Base-by-base conservation (phyloP, 106 monocot species). In the Xerophyta viscosa region DNA sequence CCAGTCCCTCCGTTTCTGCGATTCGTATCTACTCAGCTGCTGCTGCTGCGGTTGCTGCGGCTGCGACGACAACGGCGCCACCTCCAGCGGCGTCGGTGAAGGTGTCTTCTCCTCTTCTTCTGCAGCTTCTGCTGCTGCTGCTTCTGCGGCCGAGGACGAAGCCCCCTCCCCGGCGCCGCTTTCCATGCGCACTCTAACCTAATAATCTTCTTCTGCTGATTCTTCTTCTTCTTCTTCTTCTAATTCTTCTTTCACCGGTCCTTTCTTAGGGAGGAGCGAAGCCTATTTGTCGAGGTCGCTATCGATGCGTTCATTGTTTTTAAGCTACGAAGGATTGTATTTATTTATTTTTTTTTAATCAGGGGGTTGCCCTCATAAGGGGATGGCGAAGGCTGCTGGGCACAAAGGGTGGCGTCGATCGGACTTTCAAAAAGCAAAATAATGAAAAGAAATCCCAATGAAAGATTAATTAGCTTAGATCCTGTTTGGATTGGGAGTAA, bases 1-100 rank as follows among this genome's bases (percentile, higher is more conserved):
- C 80, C 80, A 80, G 75, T 80, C 80, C 8, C 80, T 65, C 13
- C 80, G 66, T 57, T 80, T 80, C 56, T 80, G 80, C 15, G 80
- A 70, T 62, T 80, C 80, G 70, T 80, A 80, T 21, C 72, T 57
- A 60, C 76, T 70, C 25, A 54, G 67, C 30, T 61, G 52, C 14
- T 27, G 52, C 0, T 12, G 52, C 4, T 12, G n/a, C n/a, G n/a
- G n/a, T n/a, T n/a, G n/a, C n/a, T n/a, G 28, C 11, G 26, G 2
- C 14, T 8, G 52, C 11, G 52, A 29, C 3, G 26, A 29, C 6
- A 29, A 8, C 12, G 52, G 39, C 10, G 10, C 15, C 13, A 15
- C 3, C 6, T 19, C 20, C 46, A 1, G 46, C 46, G 20, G 20
- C 46, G 20, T 2, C 46, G 46, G 9, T 7, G 46, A 46, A 39